Evolutionary conservation across 139 green algal genomes (phyloP).

Genomic region (Raphidocelis subcapitata): DNA sequence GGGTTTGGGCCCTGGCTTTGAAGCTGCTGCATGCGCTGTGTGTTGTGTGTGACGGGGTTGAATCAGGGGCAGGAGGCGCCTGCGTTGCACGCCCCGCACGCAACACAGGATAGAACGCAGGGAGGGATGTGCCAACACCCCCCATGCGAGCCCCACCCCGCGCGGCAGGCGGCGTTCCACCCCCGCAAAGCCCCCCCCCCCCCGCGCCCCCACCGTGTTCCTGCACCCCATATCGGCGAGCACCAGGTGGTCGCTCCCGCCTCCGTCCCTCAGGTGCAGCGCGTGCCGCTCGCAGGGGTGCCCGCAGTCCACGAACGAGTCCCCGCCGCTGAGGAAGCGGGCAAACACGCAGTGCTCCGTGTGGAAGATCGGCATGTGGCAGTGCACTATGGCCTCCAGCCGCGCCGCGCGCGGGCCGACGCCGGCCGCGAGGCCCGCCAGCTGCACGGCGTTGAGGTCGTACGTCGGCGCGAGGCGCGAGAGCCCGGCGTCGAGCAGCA

Average conservation of each 20-base stretch:
- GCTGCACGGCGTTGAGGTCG: slow-evolving; percentile 77
- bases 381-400: slow-evolving; percentile 77
- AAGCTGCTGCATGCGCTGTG: too few relatives aligned
- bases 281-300: slow-evolving; percentile 80
- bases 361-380: slow-evolving; percentile 90
- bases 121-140: too few relatives aligned
- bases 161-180: too few relatives aligned
- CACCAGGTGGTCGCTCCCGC: slow-evolving; percentile 77
- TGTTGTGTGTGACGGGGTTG: too few relatives aligned
- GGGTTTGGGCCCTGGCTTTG: slow-evolving; percentile 35
- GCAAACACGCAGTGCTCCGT: slow-evolving; percentile 88
- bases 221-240: slow-evolving; percentile 81
- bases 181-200: too few relatives aligned
- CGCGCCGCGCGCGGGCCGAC: neutral
- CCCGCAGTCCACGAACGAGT: slow-evolving; percentile 77
- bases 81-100: too few relatives aligned
- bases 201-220: too few relatives aligned
- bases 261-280: slow-evolving; percentile 71
- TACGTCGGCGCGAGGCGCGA: slow-evolving; percentile 66
- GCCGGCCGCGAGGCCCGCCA: slow-evolving; percentile 22
- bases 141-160: too few relatives aligned
- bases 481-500: slow-evolving; percentile 55
- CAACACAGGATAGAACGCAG: too few relatives aligned
- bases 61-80: too few relatives aligned
- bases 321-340: slow-evolving; percentile 74